Conservation (phyloP, 179 eudicot genomes). For the Carnegiea gigantea region DNA sequence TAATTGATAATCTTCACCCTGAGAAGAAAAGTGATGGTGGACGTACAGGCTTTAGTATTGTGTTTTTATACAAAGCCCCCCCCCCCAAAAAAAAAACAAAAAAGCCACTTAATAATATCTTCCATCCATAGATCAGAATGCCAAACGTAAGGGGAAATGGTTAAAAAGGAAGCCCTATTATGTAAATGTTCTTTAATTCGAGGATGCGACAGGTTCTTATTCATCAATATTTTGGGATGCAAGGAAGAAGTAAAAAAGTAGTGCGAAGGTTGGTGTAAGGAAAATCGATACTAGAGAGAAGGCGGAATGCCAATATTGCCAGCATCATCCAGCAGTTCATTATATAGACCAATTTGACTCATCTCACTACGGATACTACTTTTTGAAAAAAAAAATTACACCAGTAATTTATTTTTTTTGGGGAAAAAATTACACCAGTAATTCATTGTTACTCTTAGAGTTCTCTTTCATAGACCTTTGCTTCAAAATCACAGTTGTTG, state of each 20-base stretch:
- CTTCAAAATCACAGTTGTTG: no score
- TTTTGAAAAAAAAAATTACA: no score
- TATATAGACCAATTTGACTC: neutral
- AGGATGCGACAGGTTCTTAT: no score
- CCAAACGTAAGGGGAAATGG: no score
- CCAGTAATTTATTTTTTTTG: neutral
- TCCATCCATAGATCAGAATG: no score
- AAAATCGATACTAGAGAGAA: neutral
- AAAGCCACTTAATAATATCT: no score
- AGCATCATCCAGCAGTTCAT: neutral
- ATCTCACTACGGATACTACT: neutral
- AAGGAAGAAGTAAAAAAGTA: neutral
- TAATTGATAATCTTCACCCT: slow-evolving; percentile 76
- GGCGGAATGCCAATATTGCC: neutral
- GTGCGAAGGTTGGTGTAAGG: neutral
- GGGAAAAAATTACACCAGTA: neutral
- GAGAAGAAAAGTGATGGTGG: neutral
- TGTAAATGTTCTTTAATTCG: no score
- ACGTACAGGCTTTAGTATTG: neutral
- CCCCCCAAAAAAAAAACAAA: no score
- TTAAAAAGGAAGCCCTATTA: neutral
- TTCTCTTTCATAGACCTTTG: neutral
- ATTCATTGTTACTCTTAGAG: neutral
- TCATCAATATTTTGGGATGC: neutral
- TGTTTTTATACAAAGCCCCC: neutral